Conservation (phyloP, 2,329 filamentous ascomycete genomes). For the Coniochaeta sp. region DNA sequence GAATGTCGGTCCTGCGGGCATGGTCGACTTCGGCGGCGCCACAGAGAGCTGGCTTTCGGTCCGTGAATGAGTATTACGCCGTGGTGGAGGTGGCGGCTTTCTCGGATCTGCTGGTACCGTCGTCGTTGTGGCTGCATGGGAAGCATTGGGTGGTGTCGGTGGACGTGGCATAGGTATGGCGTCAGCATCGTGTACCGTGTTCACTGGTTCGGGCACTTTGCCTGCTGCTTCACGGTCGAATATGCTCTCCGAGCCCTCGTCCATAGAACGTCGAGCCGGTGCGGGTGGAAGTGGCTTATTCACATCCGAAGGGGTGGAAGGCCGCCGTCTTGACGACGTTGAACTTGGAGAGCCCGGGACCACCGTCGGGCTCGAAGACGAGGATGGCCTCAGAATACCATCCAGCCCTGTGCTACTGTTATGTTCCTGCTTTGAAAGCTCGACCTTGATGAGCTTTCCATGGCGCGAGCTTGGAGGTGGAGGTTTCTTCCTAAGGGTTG, state of each 20-base stretch:
- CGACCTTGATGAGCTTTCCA: constrained; percentile 61
- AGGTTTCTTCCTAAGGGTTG: constrained; percentile 45
- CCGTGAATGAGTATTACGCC: constrained; percentile 39
- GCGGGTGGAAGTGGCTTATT: constrained; percentile 57
- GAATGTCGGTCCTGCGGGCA: neutral
- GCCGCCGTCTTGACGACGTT: constrained; percentile 20
- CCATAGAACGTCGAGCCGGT: constrained; percentile 35
- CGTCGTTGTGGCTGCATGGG: constrained; percentile 22
- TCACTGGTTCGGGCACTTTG: constrained; percentile 38
- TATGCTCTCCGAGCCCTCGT: constrained; percentile 41
- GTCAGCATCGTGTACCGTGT: constrained; percentile 16
- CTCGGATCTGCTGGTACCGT: constrained; percentile 19
- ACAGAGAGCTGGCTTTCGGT: constrained; percentile 31
- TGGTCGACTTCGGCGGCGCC: constrained; percentile 1
- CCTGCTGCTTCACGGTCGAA: constrained; percentile 47
- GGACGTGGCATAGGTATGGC: constrained; percentile 23
- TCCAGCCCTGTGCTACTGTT: constrained; percentile 18
- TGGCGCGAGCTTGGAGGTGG: constrained; percentile 71
- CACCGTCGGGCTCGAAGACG: constrained; percentile 4
- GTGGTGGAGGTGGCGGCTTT: constrained; percentile 41
- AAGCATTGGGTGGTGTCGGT: constrained; percentile 30
- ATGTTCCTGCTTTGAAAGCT: constrained; percentile 27
- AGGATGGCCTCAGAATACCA: constrained; percentile 15
- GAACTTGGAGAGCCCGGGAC: neutral
- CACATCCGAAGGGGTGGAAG: constrained; percentile 37